Evolutionary conservation across 495 filamentous ascomycete species (phyloP), one percentile per base, ranked within the genome.

Genomic region (Aspergillus haitiensis): DNA sequence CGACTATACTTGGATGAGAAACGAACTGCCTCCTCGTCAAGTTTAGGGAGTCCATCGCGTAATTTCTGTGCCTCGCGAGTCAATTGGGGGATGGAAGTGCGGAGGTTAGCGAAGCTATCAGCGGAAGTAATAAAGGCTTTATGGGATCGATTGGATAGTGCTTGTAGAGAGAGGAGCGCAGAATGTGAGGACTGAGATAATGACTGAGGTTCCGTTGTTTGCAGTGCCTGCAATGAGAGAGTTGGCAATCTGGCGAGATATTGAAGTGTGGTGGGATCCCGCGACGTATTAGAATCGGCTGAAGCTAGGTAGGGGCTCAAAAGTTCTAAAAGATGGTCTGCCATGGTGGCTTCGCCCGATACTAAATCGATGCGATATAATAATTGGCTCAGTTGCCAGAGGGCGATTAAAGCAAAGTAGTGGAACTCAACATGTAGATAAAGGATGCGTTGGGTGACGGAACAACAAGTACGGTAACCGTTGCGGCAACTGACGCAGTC

Each of bases 61-160:
- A 98, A 80, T 46, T 86, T 77, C 37, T 78, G 76, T 2, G 86
- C 83, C 62, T 88, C 81, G 45, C 78, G 75, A 21, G 82, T 82
- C 42, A 98, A 75, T n/a, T 80, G 67, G 0, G 91, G 88, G 8
- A 97, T 79, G 10, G 84, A 81, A 7, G 77, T 75, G 36, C 81
- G 78, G 5, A 99, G 81, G 7, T 85, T 86, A 0, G 88, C 82
- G 57, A 98, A 84, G 65, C 90, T 86, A 61, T 85, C 80, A 18
- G 92, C 84, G 12, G 93, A 94, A 37, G 83, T 79, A 63, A 98
- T 90, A 60, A 98, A 86, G 40, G 90, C 78, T 65, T 89, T 88
- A 69, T 98, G 88, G n/a, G 94, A 97, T 61, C 91, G 90, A 61
- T 94, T 92, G 33, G 92, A 93, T 52, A 98, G 83, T 0, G 86